Conservation (phyloP, 140 eudicot genomes). For the Oenanthe javanica region DNA sequence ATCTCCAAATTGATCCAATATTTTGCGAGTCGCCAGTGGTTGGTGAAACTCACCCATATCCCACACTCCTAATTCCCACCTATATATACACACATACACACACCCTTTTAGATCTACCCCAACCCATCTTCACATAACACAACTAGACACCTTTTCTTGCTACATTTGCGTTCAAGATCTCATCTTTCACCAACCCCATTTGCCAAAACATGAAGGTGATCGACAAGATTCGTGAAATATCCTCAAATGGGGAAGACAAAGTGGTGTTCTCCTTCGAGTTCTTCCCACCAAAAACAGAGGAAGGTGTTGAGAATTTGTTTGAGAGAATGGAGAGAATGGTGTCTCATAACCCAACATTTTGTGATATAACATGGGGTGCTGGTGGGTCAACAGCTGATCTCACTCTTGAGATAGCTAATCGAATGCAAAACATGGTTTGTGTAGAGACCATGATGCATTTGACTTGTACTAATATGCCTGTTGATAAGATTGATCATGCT, state of each 20-base stretch:
- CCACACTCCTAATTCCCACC: not conserved
- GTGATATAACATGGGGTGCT: conserved; percentile 99
- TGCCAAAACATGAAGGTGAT: conserved; percentile 65
- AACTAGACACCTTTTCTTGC: too few species aligned
- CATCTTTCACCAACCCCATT: not conserved
- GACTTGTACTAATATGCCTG: conserved; percentile 98
- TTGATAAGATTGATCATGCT: conserved; percentile 91
- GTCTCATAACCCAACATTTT: conserved; percentile 77
- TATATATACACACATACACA: not conserved
- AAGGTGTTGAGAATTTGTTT: conserved; percentile 87
- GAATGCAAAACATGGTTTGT: conserved; percentile 97
- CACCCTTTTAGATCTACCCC: not conserved
- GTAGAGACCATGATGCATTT: conserved; percentile 99
- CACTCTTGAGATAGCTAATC: conserved; percentile 78
- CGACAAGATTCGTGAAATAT: conserved; percentile 45
- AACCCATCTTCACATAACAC: too few species aligned
- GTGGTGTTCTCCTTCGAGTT: conserved; percentile 89
- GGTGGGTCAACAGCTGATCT: conserved; percentile 98
- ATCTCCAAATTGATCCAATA: not conserved
- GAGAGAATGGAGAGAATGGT: conserved; percentile 98
- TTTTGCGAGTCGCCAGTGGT: not conserved
- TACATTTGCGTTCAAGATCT: not conserved
- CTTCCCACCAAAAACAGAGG: conserved; percentile 97
- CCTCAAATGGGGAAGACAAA: conserved; percentile 37
- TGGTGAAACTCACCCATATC: not conserved